Conservation (phyloP, 495 filamentous ascomycete species). For the Podospora conica region DNA sequence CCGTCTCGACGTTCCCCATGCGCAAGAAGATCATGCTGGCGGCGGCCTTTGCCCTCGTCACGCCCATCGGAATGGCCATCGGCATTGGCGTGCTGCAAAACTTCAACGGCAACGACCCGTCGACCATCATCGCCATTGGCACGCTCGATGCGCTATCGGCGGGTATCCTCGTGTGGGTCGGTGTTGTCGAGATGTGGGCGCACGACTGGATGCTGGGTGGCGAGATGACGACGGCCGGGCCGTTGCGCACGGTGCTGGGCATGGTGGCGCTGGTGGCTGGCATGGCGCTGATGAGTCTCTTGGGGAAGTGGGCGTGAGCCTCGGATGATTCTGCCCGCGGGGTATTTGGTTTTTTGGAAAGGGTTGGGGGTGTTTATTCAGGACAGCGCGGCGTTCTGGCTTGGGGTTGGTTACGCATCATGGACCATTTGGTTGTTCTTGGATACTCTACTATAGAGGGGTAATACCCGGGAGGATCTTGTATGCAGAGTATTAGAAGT, state of each 20-base stretch:
- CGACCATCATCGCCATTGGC: slow-evolving; percentile 51
- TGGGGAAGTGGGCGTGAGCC: slow-evolving; percentile 30
- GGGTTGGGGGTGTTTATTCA: background rate
- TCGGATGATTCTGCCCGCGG: background rate
- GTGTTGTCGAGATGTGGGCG: slow-evolving; percentile 55
- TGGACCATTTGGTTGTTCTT: background rate
- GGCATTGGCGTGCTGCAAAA: slow-evolving; percentile 47
- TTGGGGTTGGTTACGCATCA: background rate
- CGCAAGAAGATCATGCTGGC: slow-evolving; percentile 43
- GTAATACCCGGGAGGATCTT: background rate
- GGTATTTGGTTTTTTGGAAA: background rate
- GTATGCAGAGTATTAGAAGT: background rate
- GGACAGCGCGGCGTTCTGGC: background rate
- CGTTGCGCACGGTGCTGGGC: slow-evolving; percentile 18
- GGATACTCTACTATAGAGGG: background rate
- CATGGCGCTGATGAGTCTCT: slow-evolving; percentile 27
- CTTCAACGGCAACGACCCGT: slow-evolving; percentile 52
- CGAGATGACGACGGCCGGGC: slow-evolving; percentile 22
- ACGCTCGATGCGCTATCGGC: slow-evolving; percentile 53
- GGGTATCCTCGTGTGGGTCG: slow-evolving; percentile 55
- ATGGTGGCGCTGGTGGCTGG: slow-evolving; percentile 19
- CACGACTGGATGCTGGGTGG: slow-evolving; percentile 46
- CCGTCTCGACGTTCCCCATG: slow-evolving; percentile 21
- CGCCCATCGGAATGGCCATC: slow-evolving; percentile 54
- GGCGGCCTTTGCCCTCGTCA: slow-evolving; percentile 47